Conservation (phyloP, 129 eudicot genomes). For the Mikania micrantha region DNA sequence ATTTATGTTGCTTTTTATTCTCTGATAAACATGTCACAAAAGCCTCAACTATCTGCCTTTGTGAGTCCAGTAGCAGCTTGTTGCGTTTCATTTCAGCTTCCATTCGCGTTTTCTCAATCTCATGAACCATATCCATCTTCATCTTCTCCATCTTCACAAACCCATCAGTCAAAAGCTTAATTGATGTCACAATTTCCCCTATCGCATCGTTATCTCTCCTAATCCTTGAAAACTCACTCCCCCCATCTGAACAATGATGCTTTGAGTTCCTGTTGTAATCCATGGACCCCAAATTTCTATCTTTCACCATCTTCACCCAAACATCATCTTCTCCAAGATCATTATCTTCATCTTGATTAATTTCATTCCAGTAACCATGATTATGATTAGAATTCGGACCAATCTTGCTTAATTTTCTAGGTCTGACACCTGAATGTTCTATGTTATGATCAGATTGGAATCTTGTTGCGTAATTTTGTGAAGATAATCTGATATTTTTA, state of each 20-base stretch:
- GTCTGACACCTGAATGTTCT: slow-evolving; percentile 22
- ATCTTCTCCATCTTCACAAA: slow-evolving; percentile 81
- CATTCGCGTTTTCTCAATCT: slow-evolving; percentile 68
- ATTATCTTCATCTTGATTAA: not conserved
- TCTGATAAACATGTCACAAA: slow-evolving; percentile 62
- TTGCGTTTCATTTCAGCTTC: slow-evolving; percentile 85
- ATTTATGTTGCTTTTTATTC: slow-evolving; percentile 25
- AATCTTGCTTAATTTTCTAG: slow-evolving; percentile 33
- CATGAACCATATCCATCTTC: slow-evolving; percentile 94
- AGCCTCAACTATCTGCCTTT: slow-evolving; percentile 71
- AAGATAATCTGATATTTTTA: slow-evolving; percentile 4
- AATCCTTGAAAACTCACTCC: slow-evolving; percentile 13
- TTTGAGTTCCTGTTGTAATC: slow-evolving; percentile 19
- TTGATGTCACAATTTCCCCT: slow-evolving; percentile 57
- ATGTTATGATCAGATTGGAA: slow-evolving; percentile 18
- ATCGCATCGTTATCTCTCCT: slow-evolving; percentile 38
- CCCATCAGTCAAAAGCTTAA: slow-evolving; percentile 69
- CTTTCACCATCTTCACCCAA: slow-evolving; percentile 38
- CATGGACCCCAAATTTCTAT: slow-evolving; percentile 15
- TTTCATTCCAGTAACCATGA: slow-evolving; percentile 30
- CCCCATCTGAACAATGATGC: not conserved
- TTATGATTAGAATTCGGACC: slow-evolving; percentile 4
- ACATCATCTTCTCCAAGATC: slow-evolving; percentile 22
- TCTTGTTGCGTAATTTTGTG: slow-evolving; percentile 9
- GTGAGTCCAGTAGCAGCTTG: slow-evolving; percentile 63